Evolutionary conservation across 2,329 filamentous ascomycete species (phyloP), one percentile per base, ranked within the genome.

Genomic region (Botrytis porri): DNA sequence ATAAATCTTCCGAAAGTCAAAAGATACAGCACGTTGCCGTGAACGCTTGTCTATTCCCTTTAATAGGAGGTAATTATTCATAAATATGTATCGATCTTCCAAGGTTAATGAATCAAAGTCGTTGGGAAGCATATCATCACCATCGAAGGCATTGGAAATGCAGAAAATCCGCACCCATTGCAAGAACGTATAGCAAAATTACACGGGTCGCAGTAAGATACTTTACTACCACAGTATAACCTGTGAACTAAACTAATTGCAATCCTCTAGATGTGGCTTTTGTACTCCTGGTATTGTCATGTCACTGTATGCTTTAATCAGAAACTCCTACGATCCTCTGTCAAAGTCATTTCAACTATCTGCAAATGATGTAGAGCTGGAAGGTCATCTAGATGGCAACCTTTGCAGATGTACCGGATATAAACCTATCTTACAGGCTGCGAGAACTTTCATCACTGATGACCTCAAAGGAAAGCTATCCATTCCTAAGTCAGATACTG

Each of bases 51-150:
- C 86, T 98, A 67, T 79, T 77, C 64, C 78, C 78, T 43, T 72
- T 79, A 4, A 72, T 78, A 35, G 78, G 78, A 74, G 77, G 77
- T 78, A 73, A 37, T 8, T 18, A 32, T 59, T 45, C 2, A 54
- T 48, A 22, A n/a, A 25, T 10, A 29, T 16, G 18, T 61, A n/a
- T 59, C 32, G 22, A 18, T 41, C 45, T 16, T 35, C 59, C 14
- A 43, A 7, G 45, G 65, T 39, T 73, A 16, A 65, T 25, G 29
- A 54, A 25, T 60, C 45, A 41, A 78, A 77, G 88, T 98, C 66
- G 95, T 98, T 81, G 95, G 95, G 62, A 98, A 98, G 82, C 95
- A 98, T 87, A 93, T 98, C 79, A 94, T 98, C 80, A 98, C 95
- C 1, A 91, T 98, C 59, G 95, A 98, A 83, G 95, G 95, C 7